These are phyloP conservation scores for Thalassiosira profunda DNA, from an alignment of 108 stramenopile genomes.

Conservation along the genomic window DNA sequence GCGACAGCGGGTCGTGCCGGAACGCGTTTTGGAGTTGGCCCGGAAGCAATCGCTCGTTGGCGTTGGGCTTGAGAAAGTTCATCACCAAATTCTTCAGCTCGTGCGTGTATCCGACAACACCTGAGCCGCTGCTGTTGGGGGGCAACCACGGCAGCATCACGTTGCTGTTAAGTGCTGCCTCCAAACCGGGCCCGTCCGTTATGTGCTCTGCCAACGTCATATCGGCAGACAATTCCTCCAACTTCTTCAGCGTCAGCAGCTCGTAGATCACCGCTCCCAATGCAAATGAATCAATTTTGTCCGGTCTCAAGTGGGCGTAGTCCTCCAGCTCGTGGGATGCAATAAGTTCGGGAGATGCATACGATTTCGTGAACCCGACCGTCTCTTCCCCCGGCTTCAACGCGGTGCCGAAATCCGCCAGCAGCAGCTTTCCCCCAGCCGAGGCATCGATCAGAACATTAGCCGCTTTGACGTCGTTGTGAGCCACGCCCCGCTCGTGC, in stretches of 20 bases:
- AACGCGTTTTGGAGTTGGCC: conserved; percentile 22
- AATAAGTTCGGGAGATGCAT: conserved; percentile 49
- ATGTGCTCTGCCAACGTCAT: conserved; percentile 42
- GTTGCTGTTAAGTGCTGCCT: conserved; percentile 22
- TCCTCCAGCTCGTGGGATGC: conserved; percentile 36
- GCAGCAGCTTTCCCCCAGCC: conserved; percentile 32
- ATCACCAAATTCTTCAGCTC: conserved; percentile 21
- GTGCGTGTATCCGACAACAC: conserved; percentile 39
- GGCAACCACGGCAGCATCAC: conserved; percentile 39
- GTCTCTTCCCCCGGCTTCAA: conserved; percentile 35
- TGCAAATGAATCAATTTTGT: conserved; percentile 42
- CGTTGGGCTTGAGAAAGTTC: conserved; percentile 27
- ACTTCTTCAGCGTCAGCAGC: conserved; percentile 14
- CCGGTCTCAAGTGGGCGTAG: conserved; percentile 11
- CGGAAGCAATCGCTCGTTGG: conserved; percentile 29
- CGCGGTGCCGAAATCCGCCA: conserved; percentile 52
- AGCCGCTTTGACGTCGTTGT: conserved; percentile 41
- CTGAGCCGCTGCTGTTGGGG: not conserved
- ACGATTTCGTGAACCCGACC: conserved; percentile 35
- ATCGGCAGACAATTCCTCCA: conserved; percentile 26
- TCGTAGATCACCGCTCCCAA: conserved; percentile 45
- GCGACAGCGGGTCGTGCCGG: conserved; percentile 29
- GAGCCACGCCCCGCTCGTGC: conserved; percentile 38
- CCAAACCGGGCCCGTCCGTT: conserved; percentile 13
- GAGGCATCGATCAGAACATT: conserved; percentile 50